Evolutionary conservation across 1,284 basidiomycete species (phyloP).

Genomic region (Bjerkandera adusta): DNA sequence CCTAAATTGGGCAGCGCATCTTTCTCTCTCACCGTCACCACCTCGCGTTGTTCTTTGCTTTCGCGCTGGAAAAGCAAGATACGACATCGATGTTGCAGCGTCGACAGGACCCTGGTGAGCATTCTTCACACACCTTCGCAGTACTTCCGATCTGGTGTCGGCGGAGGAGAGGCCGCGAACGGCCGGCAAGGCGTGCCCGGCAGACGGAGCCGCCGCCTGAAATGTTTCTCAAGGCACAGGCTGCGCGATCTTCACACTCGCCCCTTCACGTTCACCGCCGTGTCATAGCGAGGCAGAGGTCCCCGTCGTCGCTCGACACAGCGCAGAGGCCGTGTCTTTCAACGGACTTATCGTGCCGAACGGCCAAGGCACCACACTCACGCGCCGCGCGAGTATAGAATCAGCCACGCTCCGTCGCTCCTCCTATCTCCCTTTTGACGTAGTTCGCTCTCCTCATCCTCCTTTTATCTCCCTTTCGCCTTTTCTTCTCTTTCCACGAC

Average conservation of each 20-base stretch:
- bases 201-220: not conserved
- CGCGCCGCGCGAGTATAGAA: conserved; percentile 1
- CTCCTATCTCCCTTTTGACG: conserved; percentile 9
- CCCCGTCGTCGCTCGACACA: not conserved
- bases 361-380: conserved; percentile 6
- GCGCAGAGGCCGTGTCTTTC: not conserved
- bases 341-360: not conserved
- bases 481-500: conserved; percentile 5
- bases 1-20: too few species aligned
- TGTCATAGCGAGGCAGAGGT: not conserved
- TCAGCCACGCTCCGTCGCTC: not conserved
- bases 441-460: too few species aligned
- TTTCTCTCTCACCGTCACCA: too few species aligned
- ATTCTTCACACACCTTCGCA: not conserved
- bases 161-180: conserved; percentile 1
- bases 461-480: conserved; percentile 4
- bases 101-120: conserved; percentile 5
- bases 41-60: too few species aligned
- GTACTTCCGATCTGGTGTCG: not conserved
- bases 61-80: too few species aligned
- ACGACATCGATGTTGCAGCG: too few species aligned
- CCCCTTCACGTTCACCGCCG: not conserved
- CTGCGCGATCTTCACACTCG: not conserved
- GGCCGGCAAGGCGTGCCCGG: conserved; percentile 3
- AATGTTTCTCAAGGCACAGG: not conserved